Base-by-base conservation (phyloP, 2,329 filamentous ascomycete genomes). In the Penicillium concentricum region DNA sequence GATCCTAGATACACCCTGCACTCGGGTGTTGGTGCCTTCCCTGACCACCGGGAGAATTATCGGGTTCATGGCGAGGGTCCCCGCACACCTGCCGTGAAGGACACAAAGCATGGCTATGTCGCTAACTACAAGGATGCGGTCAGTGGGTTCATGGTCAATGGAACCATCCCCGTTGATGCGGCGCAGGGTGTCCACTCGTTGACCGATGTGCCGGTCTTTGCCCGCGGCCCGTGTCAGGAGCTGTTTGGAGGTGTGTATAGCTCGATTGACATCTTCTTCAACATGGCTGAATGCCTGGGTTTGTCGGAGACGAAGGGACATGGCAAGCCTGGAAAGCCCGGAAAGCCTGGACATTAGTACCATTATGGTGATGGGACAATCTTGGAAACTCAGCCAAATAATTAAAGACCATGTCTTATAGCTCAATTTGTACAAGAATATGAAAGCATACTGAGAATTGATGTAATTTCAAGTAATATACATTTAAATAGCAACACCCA, bases 1-100 rank as follows among this genome's bases (percentile, higher is more conserved):
- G 88, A 91, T 71, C 91, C 91, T 15, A 84, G 91, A 32, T 94
- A 93, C 76, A 88, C 89, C 56, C 84, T 95, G 49, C 90, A 89
- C 54, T 82, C 86, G 39, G 91, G 91, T 50, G 74, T 91, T 34
- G 84, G 81, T 47, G 89, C 89, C 32, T 82, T 83, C 69, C 91
- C 91, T 0, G 91, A 95, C 72, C 85, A 82, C 66, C 82, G 89
- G 22, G 91, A 95, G 79, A 83, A 89, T 76, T 95, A 87, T 80
- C 81, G 81, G 61, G 85, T 93, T 15, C 86, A 86, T 77, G 85
- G 84, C 72, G 76, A 80, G 18, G 86, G 85, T 0, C 83, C 89
- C 1, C 84, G 91, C 32, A 67, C 73, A 8, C 84, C 88, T 0
- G 87, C 88, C 38, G 79, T 81, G 1, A 79, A 75, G 34, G 73